A percentile compares a stretch with the other conserved stretches of the same genome.
These are phyloP conservation scores for Lecanicillium sp. DNA, from an alignment of 2,329 filamentous ascomycete species.

Conservation along the genomic window DNA sequence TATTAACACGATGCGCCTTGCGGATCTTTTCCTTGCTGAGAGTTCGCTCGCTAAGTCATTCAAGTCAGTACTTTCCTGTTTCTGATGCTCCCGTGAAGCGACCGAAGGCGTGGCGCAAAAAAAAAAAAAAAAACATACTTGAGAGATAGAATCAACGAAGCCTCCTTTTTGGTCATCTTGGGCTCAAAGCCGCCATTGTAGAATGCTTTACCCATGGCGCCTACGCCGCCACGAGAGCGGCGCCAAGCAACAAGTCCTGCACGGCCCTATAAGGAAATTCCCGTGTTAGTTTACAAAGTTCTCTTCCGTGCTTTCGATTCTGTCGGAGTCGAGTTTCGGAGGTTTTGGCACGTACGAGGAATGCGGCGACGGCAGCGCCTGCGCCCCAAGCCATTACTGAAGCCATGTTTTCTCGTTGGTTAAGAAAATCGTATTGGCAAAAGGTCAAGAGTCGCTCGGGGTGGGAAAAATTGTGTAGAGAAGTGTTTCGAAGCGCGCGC, in stretches of 20 bases:
- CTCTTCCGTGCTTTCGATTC: not conserved
- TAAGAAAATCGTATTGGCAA: too few species aligned
- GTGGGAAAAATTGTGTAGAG: too few species aligned
- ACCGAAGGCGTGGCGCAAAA: not conserved
- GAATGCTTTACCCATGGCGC: conserved; percentile 79
- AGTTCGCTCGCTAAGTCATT: conserved; percentile 62
- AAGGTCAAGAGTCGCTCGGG: too few species aligned
- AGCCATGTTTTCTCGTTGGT: conserved; percentile 23
- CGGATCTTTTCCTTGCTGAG: conserved; percentile 89
- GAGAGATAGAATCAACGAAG: conserved; percentile 80
- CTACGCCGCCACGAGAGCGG: conserved; percentile 68
- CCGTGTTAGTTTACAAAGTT: not conserved
- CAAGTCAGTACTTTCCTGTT: not conserved
- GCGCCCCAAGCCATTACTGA: conserved; percentile 37
- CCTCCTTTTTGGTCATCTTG: conserved; percentile 89
- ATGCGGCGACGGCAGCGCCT: conserved; percentile 42
- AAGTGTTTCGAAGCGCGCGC: too few species aligned
- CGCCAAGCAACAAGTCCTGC: conserved; percentile 85
- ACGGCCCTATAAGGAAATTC: conserved; percentile 60
- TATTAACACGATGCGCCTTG: conserved; percentile 89
- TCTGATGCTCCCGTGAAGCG: not conserved
- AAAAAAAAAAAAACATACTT: conserved; percentile 46
- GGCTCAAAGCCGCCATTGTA: conserved; percentile 99
- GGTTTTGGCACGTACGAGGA: conserved; percentile 30
- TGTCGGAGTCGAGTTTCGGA: too few species aligned